These are phyloP conservation scores for Sporothrix curviconia DNA, from an alignment of 2,329 filamentous ascomycete species.

Conservation along the genomic window DNA sequence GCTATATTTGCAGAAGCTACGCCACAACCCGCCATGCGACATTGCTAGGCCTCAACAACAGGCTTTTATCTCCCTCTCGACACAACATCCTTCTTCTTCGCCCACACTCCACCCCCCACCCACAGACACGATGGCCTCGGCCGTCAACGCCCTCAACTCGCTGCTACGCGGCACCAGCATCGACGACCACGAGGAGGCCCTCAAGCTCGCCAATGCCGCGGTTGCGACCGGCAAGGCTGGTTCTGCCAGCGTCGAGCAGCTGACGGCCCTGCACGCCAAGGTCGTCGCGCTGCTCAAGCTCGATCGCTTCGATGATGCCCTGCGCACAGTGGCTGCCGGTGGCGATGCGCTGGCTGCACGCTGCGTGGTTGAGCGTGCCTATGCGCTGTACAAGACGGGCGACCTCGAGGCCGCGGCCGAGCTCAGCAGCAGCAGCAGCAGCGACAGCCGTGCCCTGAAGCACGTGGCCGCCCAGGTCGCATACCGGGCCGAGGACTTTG, in stretches of 20 bases:
- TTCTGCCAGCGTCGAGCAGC: constrained; percentile 20
- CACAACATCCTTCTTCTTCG: background rate
- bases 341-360: constrained; percentile 53
- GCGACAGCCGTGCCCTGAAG: constrained; percentile 29
- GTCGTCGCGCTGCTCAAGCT: constrained; percentile 72
- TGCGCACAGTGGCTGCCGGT: constrained; percentile 59
- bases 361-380: constrained; percentile 65
- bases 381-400: constrained; percentile 77
- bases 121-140: constrained; percentile 27
- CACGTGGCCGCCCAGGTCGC: constrained; percentile 61
- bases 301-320: constrained; percentile 73
- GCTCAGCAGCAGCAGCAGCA: constrained; percentile 19
- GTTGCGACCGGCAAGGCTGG: constrained; percentile 56
- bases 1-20: background rate
- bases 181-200: constrained; percentile 66
- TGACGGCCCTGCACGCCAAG: constrained; percentile 60
- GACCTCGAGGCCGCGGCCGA: constrained; percentile 57
- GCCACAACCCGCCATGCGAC: constrained; percentile 1
- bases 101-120: background rate
- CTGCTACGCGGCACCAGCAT: constrained; percentile 51
- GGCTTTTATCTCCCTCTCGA: background rate
- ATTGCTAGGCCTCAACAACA: background rate
- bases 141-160: constrained; percentile 43
- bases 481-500: constrained; percentile 69
- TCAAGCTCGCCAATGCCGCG: constrained; percentile 56